Evolutionary conservation across 768 basidiomycete genomes (phyloP).

Genomic region (Mycena epipterygia): DNA sequence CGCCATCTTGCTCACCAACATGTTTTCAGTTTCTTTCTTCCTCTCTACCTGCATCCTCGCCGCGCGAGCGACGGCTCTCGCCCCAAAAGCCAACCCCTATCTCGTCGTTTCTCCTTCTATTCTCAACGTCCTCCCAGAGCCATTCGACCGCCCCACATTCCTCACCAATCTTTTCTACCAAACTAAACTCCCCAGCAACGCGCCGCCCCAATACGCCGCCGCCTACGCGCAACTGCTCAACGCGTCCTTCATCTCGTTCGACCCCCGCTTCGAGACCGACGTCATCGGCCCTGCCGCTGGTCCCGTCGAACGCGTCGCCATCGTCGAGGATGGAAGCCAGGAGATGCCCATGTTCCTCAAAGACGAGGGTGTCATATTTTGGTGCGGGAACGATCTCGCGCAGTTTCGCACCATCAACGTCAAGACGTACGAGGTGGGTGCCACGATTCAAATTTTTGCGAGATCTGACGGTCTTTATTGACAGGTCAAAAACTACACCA

Average conservation of each 20-base stretch:
- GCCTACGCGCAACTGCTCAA: slow-evolving; percentile 15
- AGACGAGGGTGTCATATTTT: slow-evolving; percentile 18
- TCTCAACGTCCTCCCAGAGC: slow-evolving; percentile 27
- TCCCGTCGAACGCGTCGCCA: slow-evolving; percentile 16
- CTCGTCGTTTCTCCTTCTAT: slow-evolving; percentile 18
- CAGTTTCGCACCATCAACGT: slow-evolving; percentile 21
- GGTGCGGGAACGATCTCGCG: slow-evolving; percentile 14
- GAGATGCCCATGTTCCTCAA: slow-evolving; percentile 25
- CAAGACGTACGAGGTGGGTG: slow-evolving; percentile 15
- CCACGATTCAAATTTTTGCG: not conserved
- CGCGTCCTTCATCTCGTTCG: slow-evolving; percentile 23
- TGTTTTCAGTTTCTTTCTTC: slow-evolving; percentile 16
- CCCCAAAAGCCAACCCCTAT: not conserved
- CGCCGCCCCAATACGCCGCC: not conserved
- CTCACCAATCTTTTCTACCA: slow-evolving; percentile 23
- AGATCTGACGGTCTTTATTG: not conserved
- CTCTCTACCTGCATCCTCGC: not conserved
- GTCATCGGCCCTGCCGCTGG: slow-evolving; percentile 18
- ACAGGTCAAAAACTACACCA: slow-evolving; percentile 22
- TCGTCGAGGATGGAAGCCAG: slow-evolving; percentile 15
- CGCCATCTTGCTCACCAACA: not conserved
- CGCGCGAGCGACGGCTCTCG: not conserved
- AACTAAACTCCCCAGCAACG: slow-evolving; percentile 10
- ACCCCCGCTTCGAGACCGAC: slow-evolving; percentile 16
- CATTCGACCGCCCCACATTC: slow-evolving; percentile 15